Evolutionary conservation across 148 eudicot species (phyloP).

Genomic region (Heliamphora exappendiculata): DNA sequence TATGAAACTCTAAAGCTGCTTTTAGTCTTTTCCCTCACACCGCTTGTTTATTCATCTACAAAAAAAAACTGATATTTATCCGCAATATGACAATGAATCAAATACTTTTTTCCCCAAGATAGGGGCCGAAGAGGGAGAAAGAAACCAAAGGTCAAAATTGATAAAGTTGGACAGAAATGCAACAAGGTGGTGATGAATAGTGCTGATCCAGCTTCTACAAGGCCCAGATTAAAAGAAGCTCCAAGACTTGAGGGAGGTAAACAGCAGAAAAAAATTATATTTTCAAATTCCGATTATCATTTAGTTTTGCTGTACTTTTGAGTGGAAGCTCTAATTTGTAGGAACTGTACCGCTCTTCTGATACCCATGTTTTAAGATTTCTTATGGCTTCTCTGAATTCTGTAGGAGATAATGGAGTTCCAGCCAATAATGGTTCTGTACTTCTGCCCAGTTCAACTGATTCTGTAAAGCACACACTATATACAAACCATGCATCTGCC

Average conservation of each 20-base stretch:
- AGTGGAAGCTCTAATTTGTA: neutral
- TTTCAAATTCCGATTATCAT: neutral
- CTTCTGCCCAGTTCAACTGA: neutral
- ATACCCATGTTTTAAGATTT: slow-evolving; percentile 4
- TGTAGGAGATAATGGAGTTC: neutral
- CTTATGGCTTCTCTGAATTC: neutral
- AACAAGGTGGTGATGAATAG: slow-evolving; percentile 11
- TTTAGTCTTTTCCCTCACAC: neutral
- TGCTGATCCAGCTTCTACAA: slow-evolving; percentile 12
- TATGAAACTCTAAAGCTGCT: neutral
- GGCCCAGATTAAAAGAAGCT: neutral
- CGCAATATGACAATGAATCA: neutral
- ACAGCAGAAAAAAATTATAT: neutral
- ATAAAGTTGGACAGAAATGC: slow-evolving; percentile 11
- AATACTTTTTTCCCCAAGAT: neutral
- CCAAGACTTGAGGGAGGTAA: slow-evolving; percentile 7
- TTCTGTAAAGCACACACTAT: neutral
- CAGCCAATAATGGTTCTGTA: neutral
- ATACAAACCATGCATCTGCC: neutral
- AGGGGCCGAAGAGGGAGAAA: neutral
- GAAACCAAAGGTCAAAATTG: slow-evolving; percentile 11
- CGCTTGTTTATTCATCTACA: neutral
- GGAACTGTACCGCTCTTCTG: slow-evolving; percentile 5
- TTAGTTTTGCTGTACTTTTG: neutral
- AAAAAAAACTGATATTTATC: neutral